Conservation (phyloP, 495 filamentous ascomycete genomes). For the Symbiotaphrina buchneri region DNA sequence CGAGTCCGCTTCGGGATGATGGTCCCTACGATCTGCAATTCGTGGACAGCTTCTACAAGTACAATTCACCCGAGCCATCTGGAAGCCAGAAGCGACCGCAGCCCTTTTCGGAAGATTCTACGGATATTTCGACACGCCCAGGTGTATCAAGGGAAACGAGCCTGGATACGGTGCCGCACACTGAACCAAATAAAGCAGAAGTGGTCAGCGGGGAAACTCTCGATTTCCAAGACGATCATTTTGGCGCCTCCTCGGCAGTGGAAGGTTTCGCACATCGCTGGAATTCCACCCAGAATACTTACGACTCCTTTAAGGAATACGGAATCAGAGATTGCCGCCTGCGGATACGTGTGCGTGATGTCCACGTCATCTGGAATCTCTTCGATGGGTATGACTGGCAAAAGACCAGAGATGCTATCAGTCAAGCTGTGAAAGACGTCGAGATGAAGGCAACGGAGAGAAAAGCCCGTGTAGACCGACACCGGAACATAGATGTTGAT, state of each 20-base stretch:
- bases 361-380: constrained; percentile 92
- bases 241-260: constrained; percentile 33
- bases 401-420: constrained; percentile 63
- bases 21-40: no score
- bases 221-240: constrained; percentile 61
- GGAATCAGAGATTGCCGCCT: constrained; percentile 50
- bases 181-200: constrained; percentile 17
- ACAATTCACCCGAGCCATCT: constrained; percentile 12
- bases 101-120: constrained; percentile 5
- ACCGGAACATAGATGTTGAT: constrained; percentile 26
- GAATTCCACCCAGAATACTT: constrained; percentile 53
- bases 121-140: constrained; percentile 18
- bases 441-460: constrained; percentile 62
- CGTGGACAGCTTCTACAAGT: constrained; percentile 38
- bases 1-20: no score
- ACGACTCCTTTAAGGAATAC: constrained; percentile 36
- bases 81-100: constrained; percentile 9
- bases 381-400: constrained; percentile 98
- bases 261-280: constrained; percentile 53
- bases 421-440: constrained; percentile 66
- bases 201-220: constrained; percentile 30
- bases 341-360: constrained; percentile 54
- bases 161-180: constrained; percentile 25
- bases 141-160: no score
- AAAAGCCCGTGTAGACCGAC: constrained; percentile 22